Evolutionary conservation across 192 early-diverging fungal genomes (phyloP).

Genomic region (Backusella psychrophila): DNA sequence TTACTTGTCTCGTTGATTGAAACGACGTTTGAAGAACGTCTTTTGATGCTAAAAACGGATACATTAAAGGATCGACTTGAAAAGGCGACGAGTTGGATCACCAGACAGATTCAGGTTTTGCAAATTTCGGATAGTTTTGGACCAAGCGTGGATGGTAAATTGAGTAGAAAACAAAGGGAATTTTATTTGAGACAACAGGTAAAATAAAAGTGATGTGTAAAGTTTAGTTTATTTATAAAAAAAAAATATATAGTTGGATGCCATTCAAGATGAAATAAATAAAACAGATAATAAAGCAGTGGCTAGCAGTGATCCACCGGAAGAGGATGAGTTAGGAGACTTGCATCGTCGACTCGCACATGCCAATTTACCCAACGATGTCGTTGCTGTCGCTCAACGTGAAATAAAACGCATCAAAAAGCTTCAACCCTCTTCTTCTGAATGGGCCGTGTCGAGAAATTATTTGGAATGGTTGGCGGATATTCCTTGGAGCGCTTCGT

Average conservation of each 20-base stretch:
- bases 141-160: conserved; percentile 66
- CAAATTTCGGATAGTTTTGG: conserved; percentile 72
- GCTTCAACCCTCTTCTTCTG: conserved; percentile 71
- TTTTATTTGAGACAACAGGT: conserved; percentile 78
- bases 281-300: conserved; percentile 45
- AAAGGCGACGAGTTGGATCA: conserved; percentile 57
- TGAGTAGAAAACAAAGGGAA: conserved; percentile 79
- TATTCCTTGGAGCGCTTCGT: conserved; percentile 69
- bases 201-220: neutral
- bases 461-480: conserved; percentile 79
- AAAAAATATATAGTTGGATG: conserved; percentile 62
- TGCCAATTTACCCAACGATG: conserved; percentile 63
- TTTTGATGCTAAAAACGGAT: conserved; percentile 55
- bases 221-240: neutral
- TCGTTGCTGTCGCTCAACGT: conserved; percentile 50
- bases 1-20: conserved; percentile 73
- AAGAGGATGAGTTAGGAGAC: conserved; percentile 58
- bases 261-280: conserved; percentile 78
- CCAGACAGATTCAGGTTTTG: conserved; percentile 66
- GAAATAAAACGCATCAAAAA: conserved; percentile 69
- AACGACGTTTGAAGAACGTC: conserved; percentile 65
- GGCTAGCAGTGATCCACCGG: conserved; percentile 18
- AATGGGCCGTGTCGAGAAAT: conserved; percentile 73
- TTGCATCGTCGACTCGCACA: conserved; percentile 54
- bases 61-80: conserved; percentile 58